These are phyloP conservation scores for Naganishia onofrii DNA, from an alignment of 768 basidiomycete species.

Conservation along the genomic window DNA sequence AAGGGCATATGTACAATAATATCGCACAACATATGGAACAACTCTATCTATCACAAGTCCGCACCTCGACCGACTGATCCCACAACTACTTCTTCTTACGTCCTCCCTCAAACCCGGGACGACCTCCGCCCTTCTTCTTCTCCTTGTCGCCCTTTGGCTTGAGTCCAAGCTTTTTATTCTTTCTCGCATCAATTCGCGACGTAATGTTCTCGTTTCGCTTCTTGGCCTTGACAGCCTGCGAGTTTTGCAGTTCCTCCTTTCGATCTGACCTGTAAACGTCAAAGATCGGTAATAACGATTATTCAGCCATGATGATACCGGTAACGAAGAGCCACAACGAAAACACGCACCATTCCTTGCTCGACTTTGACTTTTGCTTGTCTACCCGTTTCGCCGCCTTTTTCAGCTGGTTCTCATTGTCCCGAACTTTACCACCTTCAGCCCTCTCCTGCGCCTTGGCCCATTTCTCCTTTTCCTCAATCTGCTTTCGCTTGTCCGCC, in stretches of 20 bases:
- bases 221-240: conserved; percentile 82
- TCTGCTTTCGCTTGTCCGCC: conserved; percentile 75
- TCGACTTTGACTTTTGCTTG: conserved; percentile 79
- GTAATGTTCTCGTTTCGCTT: conserved; percentile 90
- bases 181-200: conserved; percentile 71
- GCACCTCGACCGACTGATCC: not conserved
- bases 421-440: conserved; percentile 85
- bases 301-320: not conserved
- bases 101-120: conserved; percentile 29
- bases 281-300: not conserved
- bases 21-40: conserved; percentile 1
- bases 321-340: not conserved
- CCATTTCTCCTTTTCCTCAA: conserved; percentile 83
- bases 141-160: conserved; percentile 54
- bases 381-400: conserved; percentile 91
- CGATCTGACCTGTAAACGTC: conserved; percentile 69
- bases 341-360: conserved; percentile 76
- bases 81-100: conserved; percentile 4
- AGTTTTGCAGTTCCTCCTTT: conserved; percentile 69
- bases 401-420: conserved; percentile 79
- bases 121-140: conserved; percentile 36
- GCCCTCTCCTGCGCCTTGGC: conserved; percentile 81
- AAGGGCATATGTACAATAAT: not conserved
- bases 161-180: conserved; percentile 61
- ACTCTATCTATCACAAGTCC: not conserved